Base-by-base conservation (phyloP, 768 basidiomycete genomes). In the Mycena belliarum region DNA sequence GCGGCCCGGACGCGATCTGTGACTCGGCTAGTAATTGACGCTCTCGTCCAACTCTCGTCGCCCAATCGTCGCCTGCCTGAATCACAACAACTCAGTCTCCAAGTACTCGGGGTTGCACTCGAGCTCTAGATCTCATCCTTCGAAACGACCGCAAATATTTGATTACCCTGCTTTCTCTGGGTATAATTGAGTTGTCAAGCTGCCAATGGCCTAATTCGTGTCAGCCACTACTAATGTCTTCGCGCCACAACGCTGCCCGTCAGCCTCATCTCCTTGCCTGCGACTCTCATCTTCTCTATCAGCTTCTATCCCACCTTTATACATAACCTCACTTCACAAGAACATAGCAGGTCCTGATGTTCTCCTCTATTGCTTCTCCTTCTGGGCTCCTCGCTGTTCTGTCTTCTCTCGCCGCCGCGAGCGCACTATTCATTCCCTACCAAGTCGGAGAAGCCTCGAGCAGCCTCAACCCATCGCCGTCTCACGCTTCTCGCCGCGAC, bases 291-390 rank as follows among this genome's bases (percentile, higher is more conserved):
- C 52, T 54, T 52, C 55, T 53, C 52, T 54, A 57, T 52, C 49
- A 52, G 49, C 15, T 53, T 43, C 29, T 49, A 48, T 23, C 45
- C 35, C 23, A 42, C 24, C 33, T 29, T 58, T 52, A 33, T 40
- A 55, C 15, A 28, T 54, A n/a, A n/a, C 48, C 48, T 9, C 33
- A 41, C 48, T 57, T 52, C 59, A 47, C 23, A 53, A 59, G 58
- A 68, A 67, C 60, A 67, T 65, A 65, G 70, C 71, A 61, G 71
- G 71, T 55, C 68, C 70, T 72, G 70, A 71, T 73, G 71, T 72
- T 73, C 68, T 60, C 56, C 49, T 54, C 58, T 43, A 60, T 67
- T 58, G 59, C 68, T 57, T 64, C 67, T n/a, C n/a, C n/a, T 48
- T 23, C 60, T 41, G 29, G 65, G 53, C 67, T 71, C 35, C 55